Evolutionary conservation across 2,329 filamentous ascomycete genomes (phyloP).

Genomic region (Emydomyces testavorans): DNA sequence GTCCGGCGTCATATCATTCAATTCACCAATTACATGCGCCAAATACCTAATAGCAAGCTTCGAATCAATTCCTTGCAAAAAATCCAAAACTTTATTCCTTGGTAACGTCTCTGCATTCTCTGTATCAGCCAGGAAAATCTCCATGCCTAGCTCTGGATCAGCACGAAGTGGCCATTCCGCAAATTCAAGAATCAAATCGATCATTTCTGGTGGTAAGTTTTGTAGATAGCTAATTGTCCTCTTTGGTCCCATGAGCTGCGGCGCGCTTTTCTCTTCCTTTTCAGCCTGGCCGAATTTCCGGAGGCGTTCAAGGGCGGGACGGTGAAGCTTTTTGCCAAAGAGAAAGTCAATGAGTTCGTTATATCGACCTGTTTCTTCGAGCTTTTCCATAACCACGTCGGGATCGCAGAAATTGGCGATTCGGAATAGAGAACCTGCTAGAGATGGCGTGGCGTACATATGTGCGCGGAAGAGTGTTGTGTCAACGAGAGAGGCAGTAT

Average conservation of each 20-base stretch:
- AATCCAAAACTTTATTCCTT: conserved; percentile 60
- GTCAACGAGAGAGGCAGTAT: conserved; percentile 75
- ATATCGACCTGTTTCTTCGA: conserved; percentile 79
- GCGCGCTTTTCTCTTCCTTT: conserved; percentile 27
- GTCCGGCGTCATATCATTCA: conserved; percentile 71
- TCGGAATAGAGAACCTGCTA: conserved; percentile 83
- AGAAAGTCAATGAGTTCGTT: conserved; percentile 96
- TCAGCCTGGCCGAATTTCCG: conserved; percentile 55
- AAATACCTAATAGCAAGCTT: conserved; percentile 69
- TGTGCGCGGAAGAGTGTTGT: conserved; percentile 89
- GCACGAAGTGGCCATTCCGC: conserved; percentile 72
- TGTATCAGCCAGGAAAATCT: conserved; percentile 83
- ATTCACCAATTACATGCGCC: conserved; percentile 79
- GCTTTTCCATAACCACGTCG: conserved; percentile 81
- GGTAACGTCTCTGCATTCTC: conserved; percentile 89
- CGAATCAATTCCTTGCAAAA: conserved; percentile 57
- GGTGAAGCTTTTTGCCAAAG: conserved; percentile 86
- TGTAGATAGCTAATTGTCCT: conserved; percentile 85
- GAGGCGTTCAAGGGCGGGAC: conserved; percentile 71
- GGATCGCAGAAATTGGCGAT: conserved; percentile 97
- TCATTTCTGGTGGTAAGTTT: conserved; percentile 70
- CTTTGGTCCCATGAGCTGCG: conserved; percentile 63
- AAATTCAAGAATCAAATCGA: conserved; percentile 84
- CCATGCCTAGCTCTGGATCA: conserved; percentile 69
- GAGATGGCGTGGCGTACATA: conserved; percentile 77